Base-by-base conservation (phyloP, 2,329 filamentous ascomycete species). In the Fusarium liriodendri region DNA sequence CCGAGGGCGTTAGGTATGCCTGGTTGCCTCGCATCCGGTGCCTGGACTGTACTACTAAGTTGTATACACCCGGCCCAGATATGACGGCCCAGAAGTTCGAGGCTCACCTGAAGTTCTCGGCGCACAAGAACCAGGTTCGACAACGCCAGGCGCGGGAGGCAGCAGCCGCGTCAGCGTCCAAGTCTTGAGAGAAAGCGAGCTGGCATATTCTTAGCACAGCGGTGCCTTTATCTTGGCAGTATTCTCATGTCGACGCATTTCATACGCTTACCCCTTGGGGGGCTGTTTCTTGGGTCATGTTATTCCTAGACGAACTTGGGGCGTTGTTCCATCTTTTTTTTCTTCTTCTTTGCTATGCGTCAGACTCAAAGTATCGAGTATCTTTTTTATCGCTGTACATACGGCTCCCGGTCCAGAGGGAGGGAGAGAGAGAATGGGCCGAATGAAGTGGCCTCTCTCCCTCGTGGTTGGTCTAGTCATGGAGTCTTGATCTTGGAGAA, bases 21-120 rank as follows among this genome's bases (percentile, higher is more conserved):
- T 98, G 93, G 83, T 87, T 98, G 59, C 97, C 97, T 10, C 89
- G 97, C 60, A 98, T 99, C 73, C 89, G 94, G 67, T 99, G 97
- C 82, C 90, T 93, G 55, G 97, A 99, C 82, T 98, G 97, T 81
- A 94, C 95, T 0, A 95, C 94, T 33, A 98, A 98, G 83, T 86
- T 98, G 13, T 99, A 99, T 83, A 98, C 95, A 0, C 94, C 95
- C 0, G 94, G 95, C 0, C 95, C 95, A 0, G 94, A 93, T 27
- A 93, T 89, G 81, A 95, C 95, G 3, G 94, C 96, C 6, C 92
- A 92, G 54, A 97, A 98, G 80, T 99, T 99, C 73, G 94, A 98
- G 83, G 91, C 97, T 1, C 97, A 99, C 84, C 86, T 98, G 58
- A 94, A 92, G 82, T 98, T 98, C 82, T 90, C 93, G 50, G 87